These are phyloP conservation scores for Amoebophrya sp. DNA, from an alignment of 169 alveolate species.

Conservation along the genomic window DNA sequence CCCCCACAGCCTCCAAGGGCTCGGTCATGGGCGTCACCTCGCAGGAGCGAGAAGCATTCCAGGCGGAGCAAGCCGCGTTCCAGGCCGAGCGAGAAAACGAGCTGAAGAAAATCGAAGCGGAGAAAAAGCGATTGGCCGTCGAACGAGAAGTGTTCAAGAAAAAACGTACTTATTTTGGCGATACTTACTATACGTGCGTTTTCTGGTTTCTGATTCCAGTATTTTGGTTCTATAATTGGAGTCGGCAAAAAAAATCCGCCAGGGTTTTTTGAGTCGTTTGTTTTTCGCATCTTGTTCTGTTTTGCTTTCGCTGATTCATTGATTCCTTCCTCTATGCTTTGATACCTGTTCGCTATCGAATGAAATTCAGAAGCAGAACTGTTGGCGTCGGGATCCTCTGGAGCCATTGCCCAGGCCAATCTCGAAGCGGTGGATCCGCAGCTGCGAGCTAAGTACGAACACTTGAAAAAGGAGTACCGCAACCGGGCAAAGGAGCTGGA, in stretches of 20 bases:
- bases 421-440: no score
- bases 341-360: no score
- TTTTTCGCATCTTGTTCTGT: not conserved
- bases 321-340: no score
- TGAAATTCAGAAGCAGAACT: no score
- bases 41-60: not conserved
- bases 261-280: not conserved
- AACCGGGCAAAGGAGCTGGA: not conserved
- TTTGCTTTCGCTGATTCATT: no score
- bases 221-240: not conserved
- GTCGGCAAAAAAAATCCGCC: not conserved
- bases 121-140: not conserved
- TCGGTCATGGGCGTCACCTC: no score
- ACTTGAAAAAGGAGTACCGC: not conserved
- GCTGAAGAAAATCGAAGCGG: not conserved
- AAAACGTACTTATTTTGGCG: not conserved
- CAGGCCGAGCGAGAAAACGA: not conserved
- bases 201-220: not conserved
- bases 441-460: not conserved
- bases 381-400: no score
- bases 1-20: not conserved
- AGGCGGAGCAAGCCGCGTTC: not conserved
- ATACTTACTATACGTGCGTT: no score
- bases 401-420: no score
- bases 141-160: not conserved